Base-by-base conservation (phyloP, 192 early-diverging fungal genomes). In the Haplosporangium gracile region DNA sequence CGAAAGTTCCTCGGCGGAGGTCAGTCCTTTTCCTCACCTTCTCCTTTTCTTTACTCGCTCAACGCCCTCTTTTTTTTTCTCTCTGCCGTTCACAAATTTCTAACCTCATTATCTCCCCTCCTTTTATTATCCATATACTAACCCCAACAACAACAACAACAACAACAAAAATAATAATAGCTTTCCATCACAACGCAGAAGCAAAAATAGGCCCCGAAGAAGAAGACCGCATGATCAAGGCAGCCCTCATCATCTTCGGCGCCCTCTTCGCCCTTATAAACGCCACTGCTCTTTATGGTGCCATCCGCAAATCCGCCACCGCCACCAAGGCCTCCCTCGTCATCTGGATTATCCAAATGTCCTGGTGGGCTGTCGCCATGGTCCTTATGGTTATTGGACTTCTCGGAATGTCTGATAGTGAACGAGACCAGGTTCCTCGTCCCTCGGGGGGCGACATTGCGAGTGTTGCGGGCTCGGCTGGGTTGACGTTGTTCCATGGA, bases 161-260 rank as follows among this genome's bases (percentile, higher is more conserved):
- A 36, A 36, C 36, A 36, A 36, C 36, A 36, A 36, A 1, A 36
- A 36, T 2, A 36, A 36, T 2, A 45, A 45, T 13, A 36, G 20
- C 73, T 2, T 15, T 65, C 60, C 42, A 45, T 13, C 43, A 45
- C 18, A 9, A 20, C 38, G 15, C 20, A 18, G 55, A 40, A 2
- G 42, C 55, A 40, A 6, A 11, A 7, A 39, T 68, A 26, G 75
- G 60, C n/a, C 75, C 75, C 34, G 55, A 63, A 42, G 75, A 68
- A 68, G 75, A 68, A 47, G 57, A 76, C 60, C 75, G 75, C 22
- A 32, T 76, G 9, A 29, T 76, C 5, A 76, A 76, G 40, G 24
- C 5, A 42, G 34, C 34, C 11, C 7, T 76, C 24, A 42, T 76
- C 26, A 68, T 68, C 13, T 9, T 45, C 4, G 75, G 75, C 4